phyloP scores from a whole-genome alignment of 2,329 filamentous ascomycete genomes.

The Didymella lethalis region DNA sequence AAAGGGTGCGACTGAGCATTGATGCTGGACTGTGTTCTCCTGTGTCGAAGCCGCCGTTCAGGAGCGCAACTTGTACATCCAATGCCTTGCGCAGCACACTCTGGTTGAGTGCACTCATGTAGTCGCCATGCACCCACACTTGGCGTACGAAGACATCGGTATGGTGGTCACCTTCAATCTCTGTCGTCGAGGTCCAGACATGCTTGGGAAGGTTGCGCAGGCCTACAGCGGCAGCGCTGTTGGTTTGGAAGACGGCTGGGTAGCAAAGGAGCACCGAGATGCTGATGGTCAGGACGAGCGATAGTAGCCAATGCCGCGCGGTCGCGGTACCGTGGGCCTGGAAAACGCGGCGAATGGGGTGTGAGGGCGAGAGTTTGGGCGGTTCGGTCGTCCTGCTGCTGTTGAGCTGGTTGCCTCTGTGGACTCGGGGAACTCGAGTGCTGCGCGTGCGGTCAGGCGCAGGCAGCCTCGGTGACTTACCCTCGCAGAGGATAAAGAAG shows the following conservation, averaged over 20 bases:
- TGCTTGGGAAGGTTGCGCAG: constrained; percentile 78
- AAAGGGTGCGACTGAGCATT: constrained; percentile 6
- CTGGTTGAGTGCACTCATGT: constrained; percentile 76
- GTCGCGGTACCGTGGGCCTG: constrained; percentile 74
- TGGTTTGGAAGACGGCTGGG: constrained; percentile 77
- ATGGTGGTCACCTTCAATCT: constrained; percentile 62
- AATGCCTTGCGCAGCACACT: constrained; percentile 72
- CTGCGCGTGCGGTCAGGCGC: constrained; percentile 7
- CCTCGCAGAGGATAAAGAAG: constrained; percentile 78
- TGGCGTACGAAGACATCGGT: constrained; percentile 82
- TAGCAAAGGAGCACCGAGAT: constrained; percentile 75
- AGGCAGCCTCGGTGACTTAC: constrained; percentile 58
- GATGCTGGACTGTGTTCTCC: neutral
- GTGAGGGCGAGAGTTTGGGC: constrained; percentile 68
- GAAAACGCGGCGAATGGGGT: constrained; percentile 71
- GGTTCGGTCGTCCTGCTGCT: constrained; percentile 74
- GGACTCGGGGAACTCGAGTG: constrained; percentile 10
- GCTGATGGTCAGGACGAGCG: constrained; percentile 76
- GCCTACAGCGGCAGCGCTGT: constrained; percentile 73
- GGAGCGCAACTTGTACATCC: constrained; percentile 72
- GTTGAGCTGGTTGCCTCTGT: constrained; percentile 19
- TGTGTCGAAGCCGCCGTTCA: constrained; percentile 58
- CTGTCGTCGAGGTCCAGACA: constrained; percentile 80
- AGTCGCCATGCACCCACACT: constrained; percentile 81
- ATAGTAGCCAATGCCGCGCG: constrained; percentile 75